phyloP scores from a whole-genome alignment of 495 filamentous ascomycete genomes.

The Penicillium ucsense region DNA sequence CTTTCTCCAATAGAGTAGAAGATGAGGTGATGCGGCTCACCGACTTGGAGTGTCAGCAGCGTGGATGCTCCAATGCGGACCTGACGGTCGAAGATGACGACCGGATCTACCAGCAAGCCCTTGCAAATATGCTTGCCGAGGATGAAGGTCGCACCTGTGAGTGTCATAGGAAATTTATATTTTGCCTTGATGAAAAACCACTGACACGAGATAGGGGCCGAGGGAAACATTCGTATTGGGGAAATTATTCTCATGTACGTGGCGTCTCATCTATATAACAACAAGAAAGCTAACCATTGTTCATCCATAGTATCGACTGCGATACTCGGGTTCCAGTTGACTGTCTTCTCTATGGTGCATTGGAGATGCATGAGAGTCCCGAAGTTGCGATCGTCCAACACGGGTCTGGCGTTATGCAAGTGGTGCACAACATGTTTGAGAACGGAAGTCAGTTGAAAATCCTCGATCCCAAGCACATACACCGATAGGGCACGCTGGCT shows the following conservation, averaged over 20 bases:
- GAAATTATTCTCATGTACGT: conserved; percentile 63
- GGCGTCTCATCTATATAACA: conserved; percentile 35
- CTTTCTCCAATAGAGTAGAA: conserved; percentile 49
- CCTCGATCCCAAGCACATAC: background rate
- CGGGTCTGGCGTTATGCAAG: conserved; percentile 39
- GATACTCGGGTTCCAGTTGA: conserved; percentile 22
- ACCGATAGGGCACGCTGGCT: background rate
- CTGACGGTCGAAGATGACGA: conserved; percentile 2
- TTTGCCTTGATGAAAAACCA: background rate
- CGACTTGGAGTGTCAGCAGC: background rate
- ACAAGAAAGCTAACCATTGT: background rate
- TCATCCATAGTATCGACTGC: conserved; percentile 13
- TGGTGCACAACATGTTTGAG: conserved; percentile 35
- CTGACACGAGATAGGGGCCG: conserved; percentile 58
- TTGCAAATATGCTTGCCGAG: conserved; percentile 32
- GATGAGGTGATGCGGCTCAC: conserved; percentile 36
- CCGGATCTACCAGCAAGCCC: conserved; percentile 34
- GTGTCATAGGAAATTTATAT: background rate
- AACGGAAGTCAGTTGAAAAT: conserved; percentile 13
- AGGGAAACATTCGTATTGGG: conserved; percentile 68
- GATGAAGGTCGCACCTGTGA: conserved; percentile 3
- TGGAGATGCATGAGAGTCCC: conserved; percentile 38
- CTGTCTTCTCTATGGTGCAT: conserved; percentile 37
- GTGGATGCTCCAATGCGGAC: background rate
- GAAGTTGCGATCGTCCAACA: conserved; percentile 39